Base-by-base conservation (phyloP, 2,329 filamentous ascomycete genomes). In the Phyllosticta paracitricarpa region DNA sequence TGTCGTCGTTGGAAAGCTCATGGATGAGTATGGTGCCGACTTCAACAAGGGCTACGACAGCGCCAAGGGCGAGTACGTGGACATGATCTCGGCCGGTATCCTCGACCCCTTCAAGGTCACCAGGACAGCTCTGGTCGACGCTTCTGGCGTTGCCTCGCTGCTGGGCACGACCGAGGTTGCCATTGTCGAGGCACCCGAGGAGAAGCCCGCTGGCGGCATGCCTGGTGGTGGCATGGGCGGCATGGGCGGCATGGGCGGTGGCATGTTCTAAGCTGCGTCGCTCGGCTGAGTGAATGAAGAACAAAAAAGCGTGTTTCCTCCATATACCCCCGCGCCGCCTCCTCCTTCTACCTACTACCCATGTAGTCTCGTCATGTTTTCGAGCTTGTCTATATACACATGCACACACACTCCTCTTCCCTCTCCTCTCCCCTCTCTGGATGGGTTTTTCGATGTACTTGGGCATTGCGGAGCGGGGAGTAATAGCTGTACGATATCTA, bases 11-110 rank as follows among this genome's bases (percentile, higher is more conserved):
- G 94, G 94, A 77, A 99, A 99, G 86, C 89, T 99, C 69, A 94
- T 89, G 72, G 93, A 97, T 70, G 94, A 99, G 80, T 93, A 83
- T 75, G 91, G 84, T 75, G 75, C 76, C 67, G 92, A 99, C 78
- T 99, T 99, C 86, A 95, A 97, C 89, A 94, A 89, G 82, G 94
- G 94, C 66, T 99, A 91, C 81, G 91, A 99, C 84, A 94, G 89
- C 79, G 81, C 91, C 75, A 96, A 92, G 83, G 91, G 93, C 78
- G 89, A 97, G 82, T 99, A 96, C 79, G 91, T 97, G 68, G 93
- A 99, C 82, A 97, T 99, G 94, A 97, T 99, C 73, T 77, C 84
- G 65, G 85, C 91, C 68, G 94, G 94, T 88, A 99, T 99, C 77
- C 89, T 99, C 63, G 94, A 99, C 76, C 94, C 94, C 66, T 89